phyloP scores from a whole-genome alignment of 1,284 basidiomycete genomes.

The Cryptococcus deneoformans region DNA sequence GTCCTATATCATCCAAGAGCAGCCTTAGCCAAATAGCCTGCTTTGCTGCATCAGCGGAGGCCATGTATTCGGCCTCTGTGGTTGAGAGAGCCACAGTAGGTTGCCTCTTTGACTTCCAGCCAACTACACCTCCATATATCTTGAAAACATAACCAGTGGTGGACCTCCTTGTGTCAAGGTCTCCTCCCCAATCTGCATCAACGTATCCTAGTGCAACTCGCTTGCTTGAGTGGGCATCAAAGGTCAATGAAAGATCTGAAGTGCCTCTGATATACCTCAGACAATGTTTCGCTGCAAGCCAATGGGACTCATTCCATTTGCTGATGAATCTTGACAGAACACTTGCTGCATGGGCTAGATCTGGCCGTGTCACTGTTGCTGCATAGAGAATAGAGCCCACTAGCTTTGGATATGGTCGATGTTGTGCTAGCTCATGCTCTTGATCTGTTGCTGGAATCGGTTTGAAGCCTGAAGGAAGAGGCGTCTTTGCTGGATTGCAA shows the following conservation, averaged over 20 bases:
- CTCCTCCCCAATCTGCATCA: slow-evolving; percentile 1
- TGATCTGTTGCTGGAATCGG: slow-evolving; percentile 1
- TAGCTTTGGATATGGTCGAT: slow-evolving; percentile 16
- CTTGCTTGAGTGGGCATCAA: slow-evolving; percentile 13
- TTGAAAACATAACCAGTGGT: slow-evolving; percentile 31
- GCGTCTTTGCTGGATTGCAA: slow-evolving; percentile 3
- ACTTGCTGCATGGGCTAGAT: slow-evolving; percentile 19
- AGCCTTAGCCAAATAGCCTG: slow-evolving; percentile 10
- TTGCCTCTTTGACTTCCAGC: slow-evolving; percentile 24
- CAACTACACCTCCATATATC: slow-evolving; percentile 14
- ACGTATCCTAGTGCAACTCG: slow-evolving; percentile 11
- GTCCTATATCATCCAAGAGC: slow-evolving; percentile 6
- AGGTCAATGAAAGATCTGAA: neutral
- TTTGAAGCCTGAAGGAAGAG: slow-evolving; percentile 1
- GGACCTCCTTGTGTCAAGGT: slow-evolving; percentile 19
- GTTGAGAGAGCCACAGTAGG: slow-evolving; percentile 22
- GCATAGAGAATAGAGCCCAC: slow-evolving; percentile 8
- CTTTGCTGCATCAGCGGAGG: slow-evolving; percentile 8
- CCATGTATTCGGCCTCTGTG: slow-evolving; percentile 13
- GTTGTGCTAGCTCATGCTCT: slow-evolving; percentile 5
- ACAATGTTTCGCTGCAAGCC: too few species aligned
- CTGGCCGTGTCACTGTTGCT: slow-evolving; percentile 16
- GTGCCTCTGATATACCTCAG: too few species aligned
- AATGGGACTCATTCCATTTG: too few species aligned
- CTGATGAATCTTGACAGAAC: too few species aligned